Percentiles rank a stretch among this genome's conserved stretches.
Evolutionary conservation across 306 rosid species (phyloP).

Genomic region (Vicia faba): DNA sequence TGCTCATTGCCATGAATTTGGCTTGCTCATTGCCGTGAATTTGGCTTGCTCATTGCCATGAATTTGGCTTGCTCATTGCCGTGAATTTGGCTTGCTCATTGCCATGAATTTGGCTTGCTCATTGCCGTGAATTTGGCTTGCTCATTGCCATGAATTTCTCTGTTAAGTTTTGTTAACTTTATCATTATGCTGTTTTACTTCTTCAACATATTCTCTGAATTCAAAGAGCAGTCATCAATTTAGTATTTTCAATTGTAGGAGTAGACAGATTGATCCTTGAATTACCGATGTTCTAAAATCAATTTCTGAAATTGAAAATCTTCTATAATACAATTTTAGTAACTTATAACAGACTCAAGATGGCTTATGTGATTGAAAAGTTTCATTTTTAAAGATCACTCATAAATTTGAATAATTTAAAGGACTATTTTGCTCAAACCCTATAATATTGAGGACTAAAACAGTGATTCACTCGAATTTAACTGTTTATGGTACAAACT

Average conservation of each 20-base stretch:
- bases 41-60: background rate
- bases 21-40: background rate
- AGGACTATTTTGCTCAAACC: background rate
- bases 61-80: background rate
- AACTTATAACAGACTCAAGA: background rate
- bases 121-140: background rate
- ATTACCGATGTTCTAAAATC: background rate
- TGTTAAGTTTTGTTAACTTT: background rate
- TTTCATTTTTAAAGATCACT: background rate
- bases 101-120: background rate
- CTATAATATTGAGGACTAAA: background rate
- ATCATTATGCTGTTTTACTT: background rate
- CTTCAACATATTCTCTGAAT: background rate
- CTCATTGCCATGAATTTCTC: background rate
- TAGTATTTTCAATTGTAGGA: background rate
- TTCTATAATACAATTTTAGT: background rate
- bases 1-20: background rate
- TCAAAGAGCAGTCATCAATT: background rate
- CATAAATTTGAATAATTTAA: background rate
- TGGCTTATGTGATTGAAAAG: background rate
- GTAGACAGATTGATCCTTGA: background rate
- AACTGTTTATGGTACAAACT: conserved; percentile 5
- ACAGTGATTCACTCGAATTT: background rate
- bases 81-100: background rate
- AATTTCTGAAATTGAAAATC: background rate